A percentile compares a stretch with the other conserved stretches of the same genome.
These are phyloP conservation scores for Syncephalastrum sp. DNA, from an alignment of 371 early-diverging fungal genomes.

Conservation along the genomic window DNA sequence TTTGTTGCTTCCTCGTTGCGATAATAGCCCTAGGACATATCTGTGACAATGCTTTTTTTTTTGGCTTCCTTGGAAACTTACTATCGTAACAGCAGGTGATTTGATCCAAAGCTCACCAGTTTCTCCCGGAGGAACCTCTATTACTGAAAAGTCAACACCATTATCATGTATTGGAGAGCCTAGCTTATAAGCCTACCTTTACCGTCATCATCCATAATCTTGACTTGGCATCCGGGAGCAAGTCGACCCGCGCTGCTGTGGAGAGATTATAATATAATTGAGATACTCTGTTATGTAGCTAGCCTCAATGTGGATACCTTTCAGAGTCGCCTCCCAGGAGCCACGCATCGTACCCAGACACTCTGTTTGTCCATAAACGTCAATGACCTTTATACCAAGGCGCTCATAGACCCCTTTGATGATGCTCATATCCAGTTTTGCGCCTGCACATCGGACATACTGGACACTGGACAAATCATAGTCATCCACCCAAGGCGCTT, in stretches of 20 bases:
- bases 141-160: too few species aligned
- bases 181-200: constrained; percentile 27
- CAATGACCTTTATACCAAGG: constrained; percentile 16
- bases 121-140: constrained; percentile 55
- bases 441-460: too few species aligned
- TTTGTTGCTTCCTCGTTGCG: constrained; percentile 68
- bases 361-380: constrained; percentile 68
- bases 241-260: constrained; percentile 67
- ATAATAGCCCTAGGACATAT: constrained; percentile 49
- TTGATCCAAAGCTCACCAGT: constrained; percentile 75
- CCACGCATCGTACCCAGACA: too few species aligned
- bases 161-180: too few species aligned
- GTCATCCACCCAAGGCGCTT: too few species aligned
- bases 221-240: constrained; percentile 66
- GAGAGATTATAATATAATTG: not conserved
- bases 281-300: constrained; percentile 13
- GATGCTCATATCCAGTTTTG: too few species aligned
- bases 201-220: constrained; percentile 62
- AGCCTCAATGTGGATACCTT: constrained; percentile 27
- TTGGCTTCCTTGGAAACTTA: too few species aligned
- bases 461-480: too few species aligned
- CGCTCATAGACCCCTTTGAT: too few species aligned
- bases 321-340: too few species aligned
- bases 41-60: too few species aligned
- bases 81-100: constrained; percentile 58